These are phyloP conservation scores for Suhomyces anneliseae DNA, from an alignment of 1,139 yeast genomes.

Conservation along the genomic window DNA sequence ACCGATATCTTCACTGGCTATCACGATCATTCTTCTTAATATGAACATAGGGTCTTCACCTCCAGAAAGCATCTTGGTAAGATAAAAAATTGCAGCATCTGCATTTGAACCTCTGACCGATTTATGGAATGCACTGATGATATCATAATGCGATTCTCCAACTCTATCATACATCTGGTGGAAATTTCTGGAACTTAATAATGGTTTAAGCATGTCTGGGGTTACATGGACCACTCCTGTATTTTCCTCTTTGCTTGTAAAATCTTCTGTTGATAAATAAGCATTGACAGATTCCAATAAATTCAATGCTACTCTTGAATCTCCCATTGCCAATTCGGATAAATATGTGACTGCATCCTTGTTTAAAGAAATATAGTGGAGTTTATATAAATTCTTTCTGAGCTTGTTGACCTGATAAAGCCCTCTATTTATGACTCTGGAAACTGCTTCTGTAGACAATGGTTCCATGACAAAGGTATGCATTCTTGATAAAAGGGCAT, in stretches of 20 bases:
- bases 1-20: conserved; percentile 91
- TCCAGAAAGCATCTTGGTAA: conserved; percentile 82
- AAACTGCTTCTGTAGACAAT: conserved; percentile 54
- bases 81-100: conserved; percentile 84
- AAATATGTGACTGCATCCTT: conserved; percentile 65
- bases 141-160: conserved; percentile 92
- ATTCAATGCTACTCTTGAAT: conserved; percentile 81
- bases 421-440: conserved; percentile 61
- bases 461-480: conserved; percentile 81
- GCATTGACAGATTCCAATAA: conserved; percentile 58
- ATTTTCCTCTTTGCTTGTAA: conserved; percentile 16
- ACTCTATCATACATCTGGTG: conserved; percentile 78
- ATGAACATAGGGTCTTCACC: conserved; percentile 94
- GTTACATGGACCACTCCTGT: conserved; percentile 32
- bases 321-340: conserved; percentile 84
- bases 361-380: conserved; percentile 51
- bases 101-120: conserved; percentile 85
- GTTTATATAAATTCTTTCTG: conserved; percentile 42
- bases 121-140: conserved; percentile 92
- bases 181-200: conserved; percentile 37
- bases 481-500: conserved; percentile 85
- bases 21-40: conserved; percentile 88
- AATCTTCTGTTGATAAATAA: conserved; percentile 37
- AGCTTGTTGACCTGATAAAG: conserved; percentile 59
- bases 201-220: conserved; percentile 38